A percentile compares a stretch with the other conserved stretches of the same genome.
phyloP scores from a whole-genome alignment of 2,329 filamentous ascomycete genomes.

The Colletotrichum euphorbiae region DNA sequence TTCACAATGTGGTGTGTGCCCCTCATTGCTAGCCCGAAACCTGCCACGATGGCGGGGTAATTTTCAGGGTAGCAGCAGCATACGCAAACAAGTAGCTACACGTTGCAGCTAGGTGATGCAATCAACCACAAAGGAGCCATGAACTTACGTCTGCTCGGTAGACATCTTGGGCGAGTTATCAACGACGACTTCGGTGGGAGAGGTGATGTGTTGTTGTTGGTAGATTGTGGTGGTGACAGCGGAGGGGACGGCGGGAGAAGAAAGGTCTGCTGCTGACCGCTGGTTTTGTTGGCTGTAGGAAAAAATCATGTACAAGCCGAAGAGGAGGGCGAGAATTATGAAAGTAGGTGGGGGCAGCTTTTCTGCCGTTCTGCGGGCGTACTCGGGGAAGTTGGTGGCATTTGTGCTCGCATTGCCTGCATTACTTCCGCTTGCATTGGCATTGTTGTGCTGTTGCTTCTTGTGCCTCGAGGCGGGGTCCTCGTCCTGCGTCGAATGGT shows the following conservation, averaged over 20 bases:
- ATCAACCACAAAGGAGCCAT: slow-evolving; percentile 40
- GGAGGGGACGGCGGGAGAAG: slow-evolving; percentile 42
- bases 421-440: slow-evolving; percentile 6
- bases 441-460: slow-evolving; percentile 40
- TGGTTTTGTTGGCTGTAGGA: slow-evolving; percentile 45
- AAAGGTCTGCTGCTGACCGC: slow-evolving; percentile 42
- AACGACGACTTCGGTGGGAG: slow-evolving; percentile 41
- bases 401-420: slow-evolving; percentile 18
- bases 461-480: slow-evolving; percentile 49
- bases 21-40: slow-evolving; percentile 34
- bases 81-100: background rate
- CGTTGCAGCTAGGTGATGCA: slow-evolving; percentile 9
- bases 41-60: slow-evolving; percentile 49
- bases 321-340: slow-evolving; percentile 52
- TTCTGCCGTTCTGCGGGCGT: slow-evolving; percentile 47
- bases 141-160: slow-evolving; percentile 87
- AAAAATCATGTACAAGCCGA: slow-evolving; percentile 52
- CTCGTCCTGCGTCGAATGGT: slow-evolving; percentile 45
- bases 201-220: slow-evolving; percentile 43
- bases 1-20: slow-evolving; percentile 27
- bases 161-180: slow-evolving; percentile 68
- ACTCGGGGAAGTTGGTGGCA: slow-evolving; percentile 28
- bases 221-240: slow-evolving; percentile 39
- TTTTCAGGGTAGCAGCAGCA: slow-evolving; percentile 17
- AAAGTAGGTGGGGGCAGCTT: slow-evolving; percentile 59